Evolutionary conservation across 2,329 filamentous ascomycete species (phyloP), one percentile per base, ranked within the genome.

Genomic region (Thermomyces lanuginosus): DNA sequence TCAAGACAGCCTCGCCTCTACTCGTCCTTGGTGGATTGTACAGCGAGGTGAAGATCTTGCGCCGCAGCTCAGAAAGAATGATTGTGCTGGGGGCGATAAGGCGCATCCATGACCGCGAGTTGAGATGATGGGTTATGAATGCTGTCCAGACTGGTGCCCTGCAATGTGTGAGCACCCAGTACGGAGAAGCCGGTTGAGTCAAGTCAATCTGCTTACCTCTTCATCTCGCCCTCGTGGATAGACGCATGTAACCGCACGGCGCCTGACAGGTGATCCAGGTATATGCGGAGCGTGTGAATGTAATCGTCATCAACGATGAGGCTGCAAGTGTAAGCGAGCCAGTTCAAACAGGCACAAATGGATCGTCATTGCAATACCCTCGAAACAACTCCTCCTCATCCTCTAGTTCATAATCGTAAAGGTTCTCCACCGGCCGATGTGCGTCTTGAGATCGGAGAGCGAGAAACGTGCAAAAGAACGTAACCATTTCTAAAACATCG

Each of bases 141-240:
- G 64, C 63, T 2, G 67, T 74, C 69, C 69, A 74, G 29, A 73
- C 63, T 0, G 69, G 69, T 2, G 65, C 62, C 11, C 58, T 61
- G 25, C 10, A 1, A 2, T 18, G 21, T 4, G 10, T 8, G 10
- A n/a, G n/a, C n/a, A n/a, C 8, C 15, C 10, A 26, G 16, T 11
- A 26, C 9, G 11, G 13, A 8, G 6, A 24, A 16, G 7, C 16
- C 21, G 4, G 8, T 26, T 9, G 10, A 15, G 13, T 3, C 2
- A 23, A 8, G 16, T 12, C 16, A 12, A 6, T 22, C 18, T n/a
- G 32, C 41, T 36, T 47, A 60, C 57, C 57, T 53, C 36, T 61
- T 59, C 46, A 63, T 56, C 1, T 58, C 55, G 1, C 69, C 67
- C 14, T 59, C 51, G 15, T 60, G 54, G 17, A 69, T 50, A 1